Evolutionary conservation across 441 rosid genomes (phyloP), one percentile per base, ranked within the genome.

Genomic region (Gossypium armourianum): DNA sequence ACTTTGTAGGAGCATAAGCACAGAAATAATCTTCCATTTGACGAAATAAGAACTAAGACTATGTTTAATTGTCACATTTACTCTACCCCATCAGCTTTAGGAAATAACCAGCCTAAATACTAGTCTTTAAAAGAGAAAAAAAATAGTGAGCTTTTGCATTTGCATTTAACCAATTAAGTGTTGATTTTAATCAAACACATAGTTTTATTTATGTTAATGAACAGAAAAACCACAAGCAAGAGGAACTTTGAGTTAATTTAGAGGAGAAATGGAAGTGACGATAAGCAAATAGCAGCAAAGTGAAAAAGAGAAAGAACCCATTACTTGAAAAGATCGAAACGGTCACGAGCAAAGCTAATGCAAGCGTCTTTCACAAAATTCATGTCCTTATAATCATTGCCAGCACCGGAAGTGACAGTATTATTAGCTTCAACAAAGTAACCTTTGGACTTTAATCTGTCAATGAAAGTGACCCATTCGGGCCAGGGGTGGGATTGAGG

Each of bases 311-410:
- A 17, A 54, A 70, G 2, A 70, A 17, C n/a, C 53, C 56, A 32
- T 63, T 73, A 94, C 97, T 81, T 86, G 74, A 94, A 83, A 57
- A 90, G 40, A 74, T 94, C 97, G 83, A 83, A 92, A 45, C 97
- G 79, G 73, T 91, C 97, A 9, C 97, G 97, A 36, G 96, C 97
- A 67, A 94, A 94, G 78, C 89, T 86, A 59, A 88, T 88, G 75
- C 94, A 94, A 58, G 96, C 87, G 32, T 86, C 90, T 74, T 87
- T 94, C n/a, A 91, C 72, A 26, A 81, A 75, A 74, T 79, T 83
- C 80, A 88, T 72, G 40, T 91, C 93, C 66, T 73, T 83, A 56
- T 90, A 93, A 53, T 85, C 36, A 20, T n/a, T 62, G 20, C 62
- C 64, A 4, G 47, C 19, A 47, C 45, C 68, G 20, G 50, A 23